phyloP scores from a whole-genome alignment of 768 basidiomycete genomes.

The Mycena venus region DNA sequence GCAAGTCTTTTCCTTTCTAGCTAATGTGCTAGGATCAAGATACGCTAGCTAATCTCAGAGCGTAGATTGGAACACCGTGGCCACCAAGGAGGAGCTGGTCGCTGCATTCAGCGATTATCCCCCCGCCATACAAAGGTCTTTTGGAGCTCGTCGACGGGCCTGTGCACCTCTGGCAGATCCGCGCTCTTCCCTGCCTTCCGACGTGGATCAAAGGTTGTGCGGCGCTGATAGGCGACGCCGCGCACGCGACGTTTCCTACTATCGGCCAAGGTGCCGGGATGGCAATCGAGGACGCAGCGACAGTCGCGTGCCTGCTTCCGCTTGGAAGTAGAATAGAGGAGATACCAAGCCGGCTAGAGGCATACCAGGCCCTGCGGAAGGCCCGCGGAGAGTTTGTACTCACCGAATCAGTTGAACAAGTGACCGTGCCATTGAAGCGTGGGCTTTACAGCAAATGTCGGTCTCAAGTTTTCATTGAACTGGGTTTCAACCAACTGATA shows the following conservation, averaged over 20 bases:
- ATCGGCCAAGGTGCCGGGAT: constrained; percentile 13
- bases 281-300: constrained; percentile 4
- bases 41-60: not conserved
- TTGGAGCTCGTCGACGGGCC: constrained; percentile 1
- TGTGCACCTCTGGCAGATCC: constrained; percentile 5
- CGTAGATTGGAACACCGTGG: not conserved
- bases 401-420: constrained; percentile 3
- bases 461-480: not conserved
- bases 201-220: not conserved
- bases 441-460: not conserved
- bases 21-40: not conserved
- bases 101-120: not conserved
- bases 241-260: constrained; percentile 3
- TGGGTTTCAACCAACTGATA: not conserved
- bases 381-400: not conserved
- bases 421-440: not conserved
- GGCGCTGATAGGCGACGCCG: not conserved
- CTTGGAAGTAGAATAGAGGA: not conserved
- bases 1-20: not conserved
- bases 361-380: constrained; percentile 1
- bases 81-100: not conserved
- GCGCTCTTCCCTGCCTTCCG: not conserved
- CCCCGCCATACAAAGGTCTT: not conserved
- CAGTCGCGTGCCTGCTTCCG: constrained; percentile 7
- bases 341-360: not conserved